Conservation (phyloP, 148 eudicot species). For the Rhododendron vialii region DNA sequence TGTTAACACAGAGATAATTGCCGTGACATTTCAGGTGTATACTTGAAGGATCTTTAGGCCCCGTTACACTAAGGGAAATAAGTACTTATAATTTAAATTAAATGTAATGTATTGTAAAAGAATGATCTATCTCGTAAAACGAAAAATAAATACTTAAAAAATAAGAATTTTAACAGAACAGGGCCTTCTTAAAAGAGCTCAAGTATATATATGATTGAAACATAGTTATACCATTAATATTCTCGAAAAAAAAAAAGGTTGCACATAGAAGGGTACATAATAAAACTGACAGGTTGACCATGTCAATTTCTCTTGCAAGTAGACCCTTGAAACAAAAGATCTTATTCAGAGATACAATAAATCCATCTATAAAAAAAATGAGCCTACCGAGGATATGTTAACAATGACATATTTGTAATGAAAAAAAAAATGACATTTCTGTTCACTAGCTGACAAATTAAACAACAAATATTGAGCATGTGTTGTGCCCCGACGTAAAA, state of each 20-base stretch:
- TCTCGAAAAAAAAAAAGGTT: no score
- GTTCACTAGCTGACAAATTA: neutral
- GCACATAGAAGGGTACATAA: neutral
- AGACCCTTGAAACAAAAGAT: neutral
- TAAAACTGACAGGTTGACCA: neutral
- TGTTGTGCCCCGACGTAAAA: neutral
- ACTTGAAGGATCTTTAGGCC: no score
- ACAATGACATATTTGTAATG: neutral
- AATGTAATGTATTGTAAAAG: no score
- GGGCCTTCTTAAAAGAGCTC: neutral
- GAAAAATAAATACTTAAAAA: no score
- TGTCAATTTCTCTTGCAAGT: neutral
- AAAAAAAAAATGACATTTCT: neutral
- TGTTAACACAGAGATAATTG: no score
- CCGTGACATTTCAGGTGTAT: neutral
- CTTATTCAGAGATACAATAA: neutral
- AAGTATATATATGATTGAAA: neutral
- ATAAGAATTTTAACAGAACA: no score
- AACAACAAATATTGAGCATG: neutral
- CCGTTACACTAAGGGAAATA: no score
- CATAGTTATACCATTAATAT: neutral
- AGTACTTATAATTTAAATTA: no score
- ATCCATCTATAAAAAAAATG: neutral
- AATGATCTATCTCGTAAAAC: no score
- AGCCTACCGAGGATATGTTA: no score